phyloP scores from a whole-genome alignment of 352 stramenopile genomes.

The Elongisporangium prolatum region DNA sequence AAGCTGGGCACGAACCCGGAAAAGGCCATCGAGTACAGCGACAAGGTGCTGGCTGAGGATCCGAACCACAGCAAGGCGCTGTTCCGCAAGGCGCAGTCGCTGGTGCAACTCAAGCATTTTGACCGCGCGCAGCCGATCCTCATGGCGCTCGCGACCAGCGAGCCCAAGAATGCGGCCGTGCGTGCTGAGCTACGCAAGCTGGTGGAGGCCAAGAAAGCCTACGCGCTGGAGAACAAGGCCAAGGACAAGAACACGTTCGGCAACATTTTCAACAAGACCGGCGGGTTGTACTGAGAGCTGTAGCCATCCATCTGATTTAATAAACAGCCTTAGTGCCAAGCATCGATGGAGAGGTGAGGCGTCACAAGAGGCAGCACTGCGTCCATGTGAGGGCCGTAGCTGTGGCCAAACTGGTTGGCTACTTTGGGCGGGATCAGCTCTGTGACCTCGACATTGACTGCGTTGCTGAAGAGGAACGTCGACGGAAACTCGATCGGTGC shows the following conservation, averaged over 20 bases:
- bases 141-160: slow-evolving; percentile 36
- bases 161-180: slow-evolving; percentile 69
- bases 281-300: background rate
- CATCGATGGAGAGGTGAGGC: slow-evolving; percentile 25
- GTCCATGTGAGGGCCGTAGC: slow-evolving; percentile 71
- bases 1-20: slow-evolving; percentile 50
- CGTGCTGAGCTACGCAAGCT: slow-evolving; percentile 57
- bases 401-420: slow-evolving; percentile 76
- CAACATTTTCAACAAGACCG: slow-evolving; percentile 71
- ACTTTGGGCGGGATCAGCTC: slow-evolving; percentile 49
- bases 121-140: slow-evolving; percentile 55
- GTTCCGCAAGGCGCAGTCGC: slow-evolving; percentile 78
- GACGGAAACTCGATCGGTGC: slow-evolving; percentile 11
- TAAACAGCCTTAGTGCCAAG: background rate
- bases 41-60: slow-evolving; percentile 73
- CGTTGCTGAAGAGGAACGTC: slow-evolving; percentile 5
- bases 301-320: background rate
- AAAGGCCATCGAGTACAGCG: slow-evolving; percentile 54
- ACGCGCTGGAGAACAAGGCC: slow-evolving; percentile 49
- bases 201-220: slow-evolving; percentile 42
- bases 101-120: slow-evolving; percentile 51
- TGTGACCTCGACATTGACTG: slow-evolving; percentile 68
- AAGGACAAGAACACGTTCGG: slow-evolving; percentile 58
- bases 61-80: slow-evolving; percentile 65
- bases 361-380: slow-evolving; percentile 41